Evolutionary conservation across 192 early-diverging fungal species (phyloP).

Genomic region (Jimgerdemannia lactiflua): DNA sequence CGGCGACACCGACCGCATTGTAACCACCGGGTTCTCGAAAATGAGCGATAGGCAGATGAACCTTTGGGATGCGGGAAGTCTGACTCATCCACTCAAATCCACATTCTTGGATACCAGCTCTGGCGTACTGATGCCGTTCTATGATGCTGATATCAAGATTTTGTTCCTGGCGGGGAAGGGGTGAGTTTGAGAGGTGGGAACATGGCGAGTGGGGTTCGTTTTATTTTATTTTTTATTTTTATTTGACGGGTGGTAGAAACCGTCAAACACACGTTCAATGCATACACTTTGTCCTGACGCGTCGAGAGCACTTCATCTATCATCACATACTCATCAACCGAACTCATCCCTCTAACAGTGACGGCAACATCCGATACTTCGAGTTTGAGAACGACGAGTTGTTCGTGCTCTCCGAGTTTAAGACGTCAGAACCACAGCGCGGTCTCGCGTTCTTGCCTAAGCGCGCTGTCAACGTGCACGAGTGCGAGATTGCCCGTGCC

Average conservation of each 20-base stretch:
- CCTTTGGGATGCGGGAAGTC: constrained; percentile 77
- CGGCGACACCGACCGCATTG: constrained; percentile 74
- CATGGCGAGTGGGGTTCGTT: no score
- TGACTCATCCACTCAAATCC: constrained; percentile 70
- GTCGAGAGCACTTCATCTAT: neutral
- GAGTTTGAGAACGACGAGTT: constrained; percentile 96
- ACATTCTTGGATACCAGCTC: constrained; percentile 88
- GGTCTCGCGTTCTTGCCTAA: constrained; percentile 94
- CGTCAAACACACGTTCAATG: no score
- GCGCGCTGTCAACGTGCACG: constrained; percentile 79
- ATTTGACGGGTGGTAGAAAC: no score
- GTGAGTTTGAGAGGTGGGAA: constrained; percentile 11
- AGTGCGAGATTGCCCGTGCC: constrained; percentile 90
- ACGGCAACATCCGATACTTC: constrained; percentile 99
- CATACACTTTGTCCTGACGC: neutral
- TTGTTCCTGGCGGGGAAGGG: constrained; percentile 95
- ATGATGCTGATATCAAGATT: constrained; percentile 87
- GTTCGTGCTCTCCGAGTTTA: constrained; percentile 83
- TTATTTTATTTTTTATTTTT: no score
- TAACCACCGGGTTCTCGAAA: constrained; percentile 93
- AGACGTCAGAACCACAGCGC: constrained; percentile 89
- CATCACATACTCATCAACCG: neutral
- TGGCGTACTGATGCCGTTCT: constrained; percentile 97
- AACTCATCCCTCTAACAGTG: constrained; percentile 44
- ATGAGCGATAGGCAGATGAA: constrained; percentile 93